phyloP scores from a whole-genome alignment of 305 asterid genomes.

The Fraxinus paxiana region DNA sequence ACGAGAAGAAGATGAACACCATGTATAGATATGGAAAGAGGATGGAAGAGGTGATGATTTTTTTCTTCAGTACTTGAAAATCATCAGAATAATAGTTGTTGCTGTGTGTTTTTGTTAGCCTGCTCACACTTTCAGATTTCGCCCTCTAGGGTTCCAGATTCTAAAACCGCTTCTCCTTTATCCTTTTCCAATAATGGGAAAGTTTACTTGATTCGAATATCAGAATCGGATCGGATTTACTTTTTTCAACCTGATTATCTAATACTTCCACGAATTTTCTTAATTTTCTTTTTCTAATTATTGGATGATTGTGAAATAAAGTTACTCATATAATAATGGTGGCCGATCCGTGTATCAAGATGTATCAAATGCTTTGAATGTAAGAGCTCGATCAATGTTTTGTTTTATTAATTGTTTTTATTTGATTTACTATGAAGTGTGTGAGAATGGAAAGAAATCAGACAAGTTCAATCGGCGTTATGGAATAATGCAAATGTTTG shows the following conservation, averaged over 20 bases:
- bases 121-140: background rate
- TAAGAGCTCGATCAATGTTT: constrained; percentile 31
- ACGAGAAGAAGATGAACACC: no score
- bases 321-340: background rate
- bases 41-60: no score
- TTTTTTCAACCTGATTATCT: background rate
- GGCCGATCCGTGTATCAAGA: constrained; percentile 23
- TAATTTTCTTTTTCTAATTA: background rate
- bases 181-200: background rate
- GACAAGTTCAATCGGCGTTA: background rate
- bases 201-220: constrained; percentile 8
- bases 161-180: constrained; percentile 6
- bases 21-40: no score
- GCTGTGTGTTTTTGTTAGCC: no score
- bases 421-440: background rate
- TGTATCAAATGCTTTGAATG: constrained; percentile 24
- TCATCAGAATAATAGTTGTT: no score
- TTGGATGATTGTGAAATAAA: constrained; percentile 1
- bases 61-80: no score
- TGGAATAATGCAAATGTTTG: background rate
- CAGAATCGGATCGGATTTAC: constrained; percentile 18
- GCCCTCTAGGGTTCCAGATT: constrained; percentile 5
- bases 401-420: background rate
- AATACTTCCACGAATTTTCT: background rate
- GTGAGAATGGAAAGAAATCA: background rate